Evolutionary conservation across 345 rosid genomes (phyloP).

Genomic region (Hibiscus trionum): DNA sequence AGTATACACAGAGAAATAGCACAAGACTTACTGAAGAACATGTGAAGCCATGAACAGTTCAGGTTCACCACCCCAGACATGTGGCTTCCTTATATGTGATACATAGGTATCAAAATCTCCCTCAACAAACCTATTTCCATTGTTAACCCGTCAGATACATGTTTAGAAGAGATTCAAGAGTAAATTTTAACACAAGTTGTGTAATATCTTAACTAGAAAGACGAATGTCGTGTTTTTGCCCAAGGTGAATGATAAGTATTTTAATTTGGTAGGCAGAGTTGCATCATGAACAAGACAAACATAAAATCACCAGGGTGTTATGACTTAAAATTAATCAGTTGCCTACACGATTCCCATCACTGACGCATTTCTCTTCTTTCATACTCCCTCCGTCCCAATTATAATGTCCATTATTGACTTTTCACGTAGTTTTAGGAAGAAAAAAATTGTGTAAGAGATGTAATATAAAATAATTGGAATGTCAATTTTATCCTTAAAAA

Average conservation of each 20-base stretch:
- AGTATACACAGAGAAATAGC: background rate
- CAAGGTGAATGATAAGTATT: constrained; percentile 1
- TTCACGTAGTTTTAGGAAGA: too few species aligned
- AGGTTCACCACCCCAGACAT: constrained; percentile 99
- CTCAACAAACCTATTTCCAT: constrained; percentile 73
- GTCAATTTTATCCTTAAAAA: too few species aligned
- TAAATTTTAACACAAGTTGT: background rate
- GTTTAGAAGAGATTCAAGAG: background rate
- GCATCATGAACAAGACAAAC: constrained; percentile 3
- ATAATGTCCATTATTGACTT: too few species aligned
- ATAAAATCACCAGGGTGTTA: background rate
- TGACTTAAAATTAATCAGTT: constrained; percentile 1
- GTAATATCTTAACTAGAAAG: background rate
- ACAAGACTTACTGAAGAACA: constrained; percentile 56
- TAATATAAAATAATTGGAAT: too few species aligned
- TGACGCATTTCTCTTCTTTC: background rate
- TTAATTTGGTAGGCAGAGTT: background rate
- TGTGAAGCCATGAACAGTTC: constrained; percentile 95
- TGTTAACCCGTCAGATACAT: constrained; percentile 9
- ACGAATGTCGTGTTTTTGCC: background rate
- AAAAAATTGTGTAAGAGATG: too few species aligned
- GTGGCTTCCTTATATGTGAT: constrained; percentile 66
- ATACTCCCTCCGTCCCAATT: too few species aligned
- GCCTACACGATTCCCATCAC: background rate
- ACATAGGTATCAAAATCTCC: constrained; percentile 87